A percentile compares a stretch with the other conserved stretches of the same genome.
Evolutionary conservation across 78 protist genomes (phyloP).

Genomic region (Creolimax fragrantissima): DNA sequence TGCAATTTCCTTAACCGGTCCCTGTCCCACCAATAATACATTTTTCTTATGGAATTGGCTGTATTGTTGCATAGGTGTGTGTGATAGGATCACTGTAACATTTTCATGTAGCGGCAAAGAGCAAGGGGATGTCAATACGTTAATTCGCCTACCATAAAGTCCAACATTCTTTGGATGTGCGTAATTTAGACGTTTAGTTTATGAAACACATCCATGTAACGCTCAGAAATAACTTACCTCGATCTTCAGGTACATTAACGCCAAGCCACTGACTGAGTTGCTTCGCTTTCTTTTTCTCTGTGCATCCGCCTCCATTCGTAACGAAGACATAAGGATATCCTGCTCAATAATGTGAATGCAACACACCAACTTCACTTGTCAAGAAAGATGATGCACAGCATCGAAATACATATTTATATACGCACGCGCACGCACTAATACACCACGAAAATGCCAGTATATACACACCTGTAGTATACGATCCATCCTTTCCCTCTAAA

Average conservation of each 20-base stretch:
- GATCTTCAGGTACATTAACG: not conserved
- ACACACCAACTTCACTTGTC: no score
- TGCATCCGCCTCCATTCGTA: conserved; percentile 17
- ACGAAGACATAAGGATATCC: conserved; percentile 5
- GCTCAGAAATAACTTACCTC: no score
- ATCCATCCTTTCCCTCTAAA: not conserved
- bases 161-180: no score
- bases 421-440: not conserved
- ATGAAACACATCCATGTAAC: no score
- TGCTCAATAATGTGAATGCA: not conserved
- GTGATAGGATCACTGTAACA: not conserved
- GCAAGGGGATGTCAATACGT: no score
- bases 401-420: not conserved
- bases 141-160: no score
- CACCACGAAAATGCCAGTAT: not conserved
- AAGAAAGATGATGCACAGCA: no score
- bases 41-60: not conserved
- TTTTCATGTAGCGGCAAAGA: no score
- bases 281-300: not conserved
- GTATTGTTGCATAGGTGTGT: not conserved
- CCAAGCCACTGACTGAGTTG: not conserved
- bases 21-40: conserved; percentile 1
- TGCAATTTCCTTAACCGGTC: not conserved
- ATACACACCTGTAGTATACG: not conserved
- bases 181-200: no score